Evolutionary conservation across 768 basidiomycete species (phyloP), one percentile per base, ranked within the genome.

Genomic region (Crepidotus variabilis): DNA sequence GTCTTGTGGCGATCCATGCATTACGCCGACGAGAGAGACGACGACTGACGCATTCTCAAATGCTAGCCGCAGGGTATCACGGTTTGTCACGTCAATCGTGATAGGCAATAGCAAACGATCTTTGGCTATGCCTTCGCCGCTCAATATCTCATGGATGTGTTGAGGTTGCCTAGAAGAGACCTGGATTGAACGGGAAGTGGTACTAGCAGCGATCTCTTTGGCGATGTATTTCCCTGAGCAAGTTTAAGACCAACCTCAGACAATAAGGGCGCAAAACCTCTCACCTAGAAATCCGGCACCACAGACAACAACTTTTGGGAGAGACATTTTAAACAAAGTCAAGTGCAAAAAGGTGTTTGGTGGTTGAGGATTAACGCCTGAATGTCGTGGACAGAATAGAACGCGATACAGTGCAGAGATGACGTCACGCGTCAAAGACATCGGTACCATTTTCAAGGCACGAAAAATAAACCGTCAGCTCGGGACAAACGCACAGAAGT

Each of bases 1-100:
- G 49, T 82, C 71, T 32, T 74, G 68, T 0, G 74, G 72, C 3
- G 79, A 74, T 2, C 88, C 87, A 50, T 80, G 73, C 63, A 92
- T 72, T 21, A 90, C 69, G 1, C 88, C 88, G 24, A 90, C 88
- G 33, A 91, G 76, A 16, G 87, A 90, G 0, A 90, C 72, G 1
- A 90, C 77, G 1, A 81, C 76, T 34, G 73, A 65, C 2, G 90
- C 86, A 57, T 72, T 79, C 55, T 78, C 64, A 57, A 91, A 79
- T 2, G 81, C 84, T 2, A 69, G 60, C 8, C 51, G 47, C 8
- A 88, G 69, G 0, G 82, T 79, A 4, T 68, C 63, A 13, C 75
- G 71, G 39, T 79, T 72, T 14, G 85, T 86, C 49, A 90, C 74
- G 62, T 91, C 87, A 16, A 79, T 71, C 35, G 71, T 58, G 16